phyloP scores from a whole-genome alignment of 306 rosid species.

The Casuarina equisetifolia region DNA sequence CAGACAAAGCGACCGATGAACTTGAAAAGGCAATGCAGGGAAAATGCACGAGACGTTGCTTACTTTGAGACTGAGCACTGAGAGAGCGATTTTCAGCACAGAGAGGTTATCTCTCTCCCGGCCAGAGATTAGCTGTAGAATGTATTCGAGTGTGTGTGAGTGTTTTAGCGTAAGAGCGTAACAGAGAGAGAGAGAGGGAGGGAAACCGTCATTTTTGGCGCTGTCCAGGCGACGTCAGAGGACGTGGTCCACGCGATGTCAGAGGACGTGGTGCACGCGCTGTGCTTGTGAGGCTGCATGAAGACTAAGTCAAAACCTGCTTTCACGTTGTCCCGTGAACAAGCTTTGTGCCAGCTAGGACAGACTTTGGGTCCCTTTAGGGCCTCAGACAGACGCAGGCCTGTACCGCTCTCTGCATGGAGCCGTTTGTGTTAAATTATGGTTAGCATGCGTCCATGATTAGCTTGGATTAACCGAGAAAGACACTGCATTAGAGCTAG shows the following conservation, averaged over 20 bases:
- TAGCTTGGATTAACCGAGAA: too few relatives aligned
- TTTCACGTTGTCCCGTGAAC: too few relatives aligned
- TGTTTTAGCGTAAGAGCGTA: not conserved
- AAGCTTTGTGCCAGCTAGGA: too few relatives aligned
- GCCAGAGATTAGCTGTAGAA: not conserved
- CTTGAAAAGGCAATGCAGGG: not conserved
- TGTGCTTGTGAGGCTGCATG: too few relatives aligned
- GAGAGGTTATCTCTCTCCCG: not conserved
- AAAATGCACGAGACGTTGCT: not conserved
- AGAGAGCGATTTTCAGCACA: not conserved
- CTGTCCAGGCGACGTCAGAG: not conserved
- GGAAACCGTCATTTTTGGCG: not conserved
- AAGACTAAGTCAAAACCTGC: too few relatives aligned
- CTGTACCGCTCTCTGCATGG: too few relatives aligned
- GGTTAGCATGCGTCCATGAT: too few relatives aligned
- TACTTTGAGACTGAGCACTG: conserved; percentile 6
- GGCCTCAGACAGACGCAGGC: too few relatives aligned
- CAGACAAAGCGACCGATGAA: not conserved
- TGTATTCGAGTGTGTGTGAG: not conserved
- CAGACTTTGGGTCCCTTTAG: too few relatives aligned
- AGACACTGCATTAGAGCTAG: too few relatives aligned
- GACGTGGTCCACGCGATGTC: not conserved
- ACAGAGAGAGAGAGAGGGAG: not conserved
- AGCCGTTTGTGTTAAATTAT: too few relatives aligned
- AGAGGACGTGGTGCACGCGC: not conserved